Evolutionary conservation across 1,284 basidiomycete genomes (phyloP).

Genomic region (Cryptococcus maquisensis): DNA sequence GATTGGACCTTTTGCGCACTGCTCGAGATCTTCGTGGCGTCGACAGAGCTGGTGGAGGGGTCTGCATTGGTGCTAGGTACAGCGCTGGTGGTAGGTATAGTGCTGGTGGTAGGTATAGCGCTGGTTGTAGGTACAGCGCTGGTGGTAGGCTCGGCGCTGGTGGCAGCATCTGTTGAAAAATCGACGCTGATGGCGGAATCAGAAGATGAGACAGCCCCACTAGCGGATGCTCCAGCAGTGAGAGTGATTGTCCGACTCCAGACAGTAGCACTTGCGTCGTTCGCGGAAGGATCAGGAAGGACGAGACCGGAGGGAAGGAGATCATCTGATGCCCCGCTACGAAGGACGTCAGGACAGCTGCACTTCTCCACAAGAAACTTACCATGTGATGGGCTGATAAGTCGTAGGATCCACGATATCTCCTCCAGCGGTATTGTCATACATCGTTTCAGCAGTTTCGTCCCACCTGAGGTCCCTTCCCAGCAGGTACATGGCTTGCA

Average conservation of each 20-base stretch:
- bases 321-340: conserved; percentile 8
- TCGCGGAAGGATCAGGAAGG: conserved; percentile 18
- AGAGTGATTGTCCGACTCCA: conserved; percentile 19
- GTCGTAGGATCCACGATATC: conserved; percentile 19
- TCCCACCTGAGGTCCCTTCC: conserved; percentile 26
- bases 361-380: conserved; percentile 2
- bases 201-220: not conserved
- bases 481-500: conserved; percentile 32
- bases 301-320: conserved; percentile 20
- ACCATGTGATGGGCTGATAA: conserved; percentile 21
- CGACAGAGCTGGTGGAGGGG: not conserved
- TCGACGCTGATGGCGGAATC: not conserved
- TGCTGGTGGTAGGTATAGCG: not conserved
- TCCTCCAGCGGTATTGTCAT: conserved; percentile 20
- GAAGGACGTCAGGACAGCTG: not conserved
- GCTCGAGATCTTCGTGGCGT: not conserved
- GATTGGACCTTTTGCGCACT: not conserved
- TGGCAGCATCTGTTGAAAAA: not conserved
- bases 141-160: not conserved
- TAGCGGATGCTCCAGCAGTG: not conserved
- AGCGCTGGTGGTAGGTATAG: not conserved
- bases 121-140: not conserved
- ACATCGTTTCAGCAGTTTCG: conserved; percentile 14
- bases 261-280: conserved; percentile 3
- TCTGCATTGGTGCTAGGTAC: not conserved